Evolutionary conservation across 1,284 basidiomycete genomes (phyloP), one percentile per base, ranked within the genome.

Genomic region (Pseudozyma pruni): DNA sequence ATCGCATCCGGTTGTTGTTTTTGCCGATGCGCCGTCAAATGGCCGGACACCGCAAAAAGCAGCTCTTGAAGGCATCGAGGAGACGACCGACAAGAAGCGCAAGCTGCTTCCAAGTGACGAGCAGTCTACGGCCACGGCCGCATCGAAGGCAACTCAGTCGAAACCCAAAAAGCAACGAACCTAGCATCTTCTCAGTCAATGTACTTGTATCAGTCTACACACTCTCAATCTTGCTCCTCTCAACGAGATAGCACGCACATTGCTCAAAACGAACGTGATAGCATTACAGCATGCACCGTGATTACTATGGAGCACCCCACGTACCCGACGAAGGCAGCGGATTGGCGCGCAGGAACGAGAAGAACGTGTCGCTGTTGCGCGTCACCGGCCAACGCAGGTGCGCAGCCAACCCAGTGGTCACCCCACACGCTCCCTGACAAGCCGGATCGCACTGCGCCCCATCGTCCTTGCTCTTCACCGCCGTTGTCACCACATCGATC

Each of bases 1-100:
- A 13, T 61, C 67, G 3, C 62, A 70, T 41, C 71, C 71, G 4
- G 23, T 59, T 23, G 33, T 54, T 1, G 43, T 70, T 11, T 22
- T 51, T n/a, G 4, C 37, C 11, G 2, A 25, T 1, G 2, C 17
- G 6, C 16, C 20, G 3, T 20, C 45, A 5, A 31, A 3, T 6
- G 31, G 25, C 6, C 29, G 25, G 33, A 9, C 13, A 25, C 17
- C 17, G 37, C 35, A 6, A 14, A 22, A 7, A 14, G n/a, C 19
- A 17, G 10, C 22, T 8, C 20, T 16, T n/a, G 20, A 8, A 39
- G 13, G 25, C 17, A 14, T 3, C 34, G 25, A 41, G 1, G 47
- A 51, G 8, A 3, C 29, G 29, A 29, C 11, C 16, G 34, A 4
- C 1, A 63, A 56, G 39, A 63, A 63, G 38, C 60, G 60, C 27